phyloP scores from a whole-genome alignment of 305 asterid species.

The Vinca major region DNA sequence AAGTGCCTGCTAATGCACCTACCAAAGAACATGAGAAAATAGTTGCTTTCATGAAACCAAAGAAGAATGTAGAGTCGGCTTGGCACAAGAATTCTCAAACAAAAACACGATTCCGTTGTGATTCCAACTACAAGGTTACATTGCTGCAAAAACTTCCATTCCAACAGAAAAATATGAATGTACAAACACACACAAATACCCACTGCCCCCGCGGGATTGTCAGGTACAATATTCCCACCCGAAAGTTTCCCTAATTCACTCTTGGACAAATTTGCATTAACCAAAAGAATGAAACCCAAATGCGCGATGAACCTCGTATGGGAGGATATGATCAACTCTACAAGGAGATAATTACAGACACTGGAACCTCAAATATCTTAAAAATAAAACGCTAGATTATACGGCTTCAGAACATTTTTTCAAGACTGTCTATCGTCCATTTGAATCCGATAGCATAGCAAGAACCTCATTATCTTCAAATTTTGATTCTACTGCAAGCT shows the following conservation, averaged over 20 bases:
- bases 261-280: not conserved
- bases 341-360: constrained; percentile 41
- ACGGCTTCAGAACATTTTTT: constrained; percentile 13
- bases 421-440: constrained; percentile 15
- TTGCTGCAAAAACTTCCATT: constrained; percentile 4
- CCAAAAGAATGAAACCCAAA: constrained; percentile 7
- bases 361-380: constrained; percentile 23
- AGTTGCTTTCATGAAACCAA: too few relatives aligned
- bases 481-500: constrained; percentile 58
- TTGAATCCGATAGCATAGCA: constrained; percentile 43
- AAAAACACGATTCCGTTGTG: not conserved
- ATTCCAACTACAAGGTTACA: constrained; percentile 6
- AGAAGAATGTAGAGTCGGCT: too few relatives aligned
- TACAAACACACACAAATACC: constrained; percentile 11
- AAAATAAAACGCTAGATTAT: constrained; percentile 12
- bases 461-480: constrained; percentile 65
- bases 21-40: too few relatives aligned
- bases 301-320: constrained; percentile 10
- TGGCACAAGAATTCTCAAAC: too few relatives aligned
- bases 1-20: too few relatives aligned
- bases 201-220: not conserved
- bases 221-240: constrained; percentile 1
- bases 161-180: constrained; percentile 9
- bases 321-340: constrained; percentile 21
- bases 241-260: constrained; percentile 5